phyloP scores from a whole-genome alignment of 2,329 filamentous ascomycete genomes.

The Pyricularia pennisetigena region DNA sequence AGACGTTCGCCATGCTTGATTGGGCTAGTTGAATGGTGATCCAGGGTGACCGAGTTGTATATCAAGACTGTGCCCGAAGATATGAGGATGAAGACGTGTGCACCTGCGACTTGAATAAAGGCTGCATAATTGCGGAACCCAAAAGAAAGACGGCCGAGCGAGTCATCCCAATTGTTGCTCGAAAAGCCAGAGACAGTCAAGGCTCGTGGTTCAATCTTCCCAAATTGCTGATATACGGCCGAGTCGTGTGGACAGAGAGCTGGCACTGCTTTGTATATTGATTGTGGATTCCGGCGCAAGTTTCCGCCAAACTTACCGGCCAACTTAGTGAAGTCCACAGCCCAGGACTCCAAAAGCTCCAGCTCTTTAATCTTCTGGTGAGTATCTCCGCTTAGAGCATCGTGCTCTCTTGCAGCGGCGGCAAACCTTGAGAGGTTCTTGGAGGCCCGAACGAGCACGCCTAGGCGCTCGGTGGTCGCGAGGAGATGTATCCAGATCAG shows the following conservation, averaged over 20 bases:
- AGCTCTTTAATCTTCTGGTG: slow-evolving; percentile 7
- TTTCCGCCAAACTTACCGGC: slow-evolving; percentile 23
- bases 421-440: slow-evolving; percentile 14
- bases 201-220: slow-evolving; percentile 9
- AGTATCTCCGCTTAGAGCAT: slow-evolving; percentile 8
- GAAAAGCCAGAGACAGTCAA: slow-evolving; percentile 11
- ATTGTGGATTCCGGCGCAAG: slow-evolving; percentile 16
- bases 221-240: slow-evolving; percentile 22
- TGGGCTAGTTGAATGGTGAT: slow-evolving; percentile 3
- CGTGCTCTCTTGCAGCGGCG: slow-evolving; percentile 3
- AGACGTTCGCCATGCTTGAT: slow-evolving; percentile 11
- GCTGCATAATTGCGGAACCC: not conserved
- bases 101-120: not conserved
- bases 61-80: not conserved
- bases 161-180: slow-evolving; percentile 16
- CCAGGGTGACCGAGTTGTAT: not conserved
- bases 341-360: slow-evolving; percentile 21
- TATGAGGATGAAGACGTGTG: not conserved
- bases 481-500: slow-evolving; percentile 23
- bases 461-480: slow-evolving; percentile 14
- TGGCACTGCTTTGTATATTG: slow-evolving; percentile 26
- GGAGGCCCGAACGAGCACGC: slow-evolving; percentile 17
- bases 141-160: slow-evolving; percentile 12
- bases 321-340: slow-evolving; percentile 23
- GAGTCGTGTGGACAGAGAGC: slow-evolving; percentile 27